Base-by-base conservation (phyloP, 192 early-diverging fungal genomes). In the Backusella luteola region DNA sequence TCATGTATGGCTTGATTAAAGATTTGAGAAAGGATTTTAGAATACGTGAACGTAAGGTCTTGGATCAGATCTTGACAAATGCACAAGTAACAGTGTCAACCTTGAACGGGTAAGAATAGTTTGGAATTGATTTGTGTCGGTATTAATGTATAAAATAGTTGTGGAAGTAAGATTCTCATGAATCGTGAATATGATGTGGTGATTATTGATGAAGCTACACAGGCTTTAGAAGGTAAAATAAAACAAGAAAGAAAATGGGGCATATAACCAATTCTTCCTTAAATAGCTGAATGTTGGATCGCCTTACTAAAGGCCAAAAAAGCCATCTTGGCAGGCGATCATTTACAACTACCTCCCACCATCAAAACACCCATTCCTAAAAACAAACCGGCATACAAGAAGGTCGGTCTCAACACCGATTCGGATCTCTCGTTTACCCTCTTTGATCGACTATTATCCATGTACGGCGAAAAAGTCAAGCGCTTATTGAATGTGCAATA, bases 121-220 rank as follows among this genome's bases (percentile, higher is more conserved):
- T 21, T 56, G 42, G 6, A 1, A 19, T 52, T 52, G 4, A 23
- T n/a, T n/a, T 21, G 21, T 3, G n/a, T 3, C 26, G 9, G 21
- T 56, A 56, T 56, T 9, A 8, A 19, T 46, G 19, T 66, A 6
- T 42, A 17, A 26, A 39, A 76, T 56, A 81, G 80, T n/a, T 85
- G 79, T 79, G 89, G 76, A 15, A 81, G 83, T 19, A 63, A 63
- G 56, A 63, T 63, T 29, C 77, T 95, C 26, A 71, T 82, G 56
- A 83, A 84, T 9, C 76, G 90, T 34, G 76, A 87, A 39, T 98
- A 96, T 81, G 96, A 97, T 78, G 89, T 91, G 0, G 92, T 95
- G 0, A 82, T 98, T 26, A 94, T 98, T 67, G 96, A 98, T 73
- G 96, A 98, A 80, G 94, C 93, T 0, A 92, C 92, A 4, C 96